Percentiles rank a stretch among this genome's conserved stretches.
Evolutionary conservation across 257 asterid genomes (phyloP).

Genomic region (Coffea eugenioides): DNA sequence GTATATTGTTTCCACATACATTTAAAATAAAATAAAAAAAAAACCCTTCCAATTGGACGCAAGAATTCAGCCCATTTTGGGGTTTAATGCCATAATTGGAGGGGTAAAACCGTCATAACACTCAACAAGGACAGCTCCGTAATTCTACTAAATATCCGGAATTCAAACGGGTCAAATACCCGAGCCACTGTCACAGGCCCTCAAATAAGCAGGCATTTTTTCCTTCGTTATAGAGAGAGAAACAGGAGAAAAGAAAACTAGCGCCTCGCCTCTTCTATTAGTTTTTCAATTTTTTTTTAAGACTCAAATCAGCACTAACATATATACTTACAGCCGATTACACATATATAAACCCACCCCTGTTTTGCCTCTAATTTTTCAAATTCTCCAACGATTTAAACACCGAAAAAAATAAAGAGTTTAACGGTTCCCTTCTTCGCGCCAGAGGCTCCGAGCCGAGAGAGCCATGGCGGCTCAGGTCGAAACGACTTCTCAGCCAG

Average conservation of each 20-base stretch:
- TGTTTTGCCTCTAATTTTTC: slow-evolving; percentile 8
- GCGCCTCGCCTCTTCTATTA: neutral
- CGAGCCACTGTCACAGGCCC: neutral
- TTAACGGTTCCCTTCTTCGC: slow-evolving; percentile 31
- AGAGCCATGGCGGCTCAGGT: slow-evolving; percentile 42
- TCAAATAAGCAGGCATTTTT: neutral
- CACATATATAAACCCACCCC: neutral
- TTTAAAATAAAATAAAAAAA: too few species aligned
- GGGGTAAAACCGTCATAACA: neutral
- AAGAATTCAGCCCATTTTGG: too few species aligned
- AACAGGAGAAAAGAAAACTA: neutral
- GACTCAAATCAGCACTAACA: neutral
- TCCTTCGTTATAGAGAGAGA: neutral
- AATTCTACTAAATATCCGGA: neutral
- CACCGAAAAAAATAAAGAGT: neutral
- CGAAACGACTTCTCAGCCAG: slow-evolving; percentile 17
- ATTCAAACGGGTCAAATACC: slow-evolving; percentile 10
- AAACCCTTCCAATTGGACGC: too few species aligned
- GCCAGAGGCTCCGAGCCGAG: slow-evolving; percentile 29
- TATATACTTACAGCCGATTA: slow-evolving; percentile 2
- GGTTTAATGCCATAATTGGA: too few species aligned
- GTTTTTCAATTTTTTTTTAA: neutral
- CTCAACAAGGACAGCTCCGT: neutral
- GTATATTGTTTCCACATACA: too few species aligned
- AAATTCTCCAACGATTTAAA: slow-evolving; percentile 17